Percentiles rank a stretch among this genome's conserved stretches.
These are phyloP conservation scores for Phytophthora agathidicida DNA, from an alignment of 352 stramenopile species.

Conservation along the genomic window DNA sequence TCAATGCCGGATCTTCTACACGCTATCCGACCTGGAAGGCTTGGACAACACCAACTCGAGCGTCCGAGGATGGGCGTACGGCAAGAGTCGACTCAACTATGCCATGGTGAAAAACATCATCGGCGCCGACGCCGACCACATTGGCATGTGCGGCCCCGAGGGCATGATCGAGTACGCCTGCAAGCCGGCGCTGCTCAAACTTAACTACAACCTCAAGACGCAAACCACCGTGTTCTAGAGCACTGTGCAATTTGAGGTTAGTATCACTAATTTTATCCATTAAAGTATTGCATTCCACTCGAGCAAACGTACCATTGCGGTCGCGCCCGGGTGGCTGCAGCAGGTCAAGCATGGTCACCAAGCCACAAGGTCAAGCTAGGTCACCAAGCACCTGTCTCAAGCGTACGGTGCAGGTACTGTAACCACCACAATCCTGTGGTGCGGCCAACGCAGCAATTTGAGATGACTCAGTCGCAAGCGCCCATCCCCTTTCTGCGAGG, in stretches of 20 bases:
- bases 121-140: constrained; percentile 63
- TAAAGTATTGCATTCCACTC: constrained; percentile 2
- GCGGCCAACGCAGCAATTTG: no score
- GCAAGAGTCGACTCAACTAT: constrained; percentile 85
- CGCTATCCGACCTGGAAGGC: constrained; percentile 49
- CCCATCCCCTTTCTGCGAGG: constrained; percentile 6
- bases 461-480: constrained; percentile 36
- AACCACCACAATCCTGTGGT: constrained; percentile 13
- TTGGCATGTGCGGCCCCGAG: constrained; percentile 93
- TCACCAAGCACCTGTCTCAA: background rate
- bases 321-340: no score
- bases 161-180: constrained; percentile 96
- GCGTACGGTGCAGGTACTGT: no score
- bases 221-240: constrained; percentile 57
- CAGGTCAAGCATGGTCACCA: no score
- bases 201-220: constrained; percentile 86
- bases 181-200: constrained; percentile 82
- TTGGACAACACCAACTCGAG: constrained; percentile 58
- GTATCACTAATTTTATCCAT: constrained; percentile 1
- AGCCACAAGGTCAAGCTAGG: no score
- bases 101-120: constrained; percentile 89
- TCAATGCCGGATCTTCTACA: constrained; percentile 50
- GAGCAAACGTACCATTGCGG: no score
- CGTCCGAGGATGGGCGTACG: constrained; percentile 68
- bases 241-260: background rate